Evolutionary conservation across 345 rosid species (phyloP), one percentile per base, ranked within the genome.

Genomic region (Microthlaspi erraticum): DNA sequence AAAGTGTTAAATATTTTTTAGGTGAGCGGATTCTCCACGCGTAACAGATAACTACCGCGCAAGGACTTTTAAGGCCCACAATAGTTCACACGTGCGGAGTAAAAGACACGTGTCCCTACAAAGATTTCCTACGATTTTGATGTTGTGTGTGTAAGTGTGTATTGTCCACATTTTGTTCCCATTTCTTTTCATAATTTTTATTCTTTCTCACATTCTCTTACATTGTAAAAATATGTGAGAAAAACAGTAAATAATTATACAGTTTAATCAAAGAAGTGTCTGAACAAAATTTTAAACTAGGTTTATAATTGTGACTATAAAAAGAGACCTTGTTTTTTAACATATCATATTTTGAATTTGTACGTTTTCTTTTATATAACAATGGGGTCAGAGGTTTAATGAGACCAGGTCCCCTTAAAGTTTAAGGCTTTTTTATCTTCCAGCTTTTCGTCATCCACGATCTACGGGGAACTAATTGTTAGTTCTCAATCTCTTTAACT

Each of bases 101-200:
- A 1, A 23, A 33, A 14, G 75, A 72, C 80, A 77, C 69, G 52
- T 66, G 88, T 73, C 73, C 83, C 83, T 66, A 77, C 45, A 48
- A 43, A 59, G 79, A 77, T 82, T 73, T 75, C 68, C 11, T 56
- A 49, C 53, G 72, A 73, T 73, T 49, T 66, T 58, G 10, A 66
- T 57, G 60, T 48, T 49, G 19, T 54, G 39, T 64, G 13, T 45
- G 8, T 55, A 16, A 8, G 13, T 45, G 8, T 55, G 13, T 10
- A 32, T 41, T 39, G 50, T 50, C 41, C 23, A 32, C 7, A 14
- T 5, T 26, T 26, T 20, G 33, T 60, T 43, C n/a, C 44, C 43
- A 46, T 32, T 32, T 38, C 39, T 19, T 37, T 20, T 10, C 16
- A n/a, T n/a, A n/a, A n/a, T n/a, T n/a, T 36, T 8, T 8, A 5